Conservation (phyloP, 2,329 filamentous ascomycete genomes). For the Laburnicola sp. region DNA sequence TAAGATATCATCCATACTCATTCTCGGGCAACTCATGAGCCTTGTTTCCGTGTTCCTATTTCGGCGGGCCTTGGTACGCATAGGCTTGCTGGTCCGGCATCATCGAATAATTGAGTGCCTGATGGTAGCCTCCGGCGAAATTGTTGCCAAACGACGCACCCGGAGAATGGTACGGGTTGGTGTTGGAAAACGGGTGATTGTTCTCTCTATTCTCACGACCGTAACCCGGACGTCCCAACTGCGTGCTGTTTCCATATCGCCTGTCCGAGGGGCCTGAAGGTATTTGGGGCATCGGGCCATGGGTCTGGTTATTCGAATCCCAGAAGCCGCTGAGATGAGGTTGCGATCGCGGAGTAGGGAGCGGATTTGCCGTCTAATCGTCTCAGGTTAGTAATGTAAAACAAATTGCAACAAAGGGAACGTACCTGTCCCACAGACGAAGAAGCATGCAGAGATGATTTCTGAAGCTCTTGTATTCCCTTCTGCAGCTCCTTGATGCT, state of each 20-base stretch:
- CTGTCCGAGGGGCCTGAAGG: constrained; percentile 1
- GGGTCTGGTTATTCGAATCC: constrained; percentile 13
- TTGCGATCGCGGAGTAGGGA: constrained; percentile 30
- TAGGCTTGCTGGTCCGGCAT: constrained; percentile 24
- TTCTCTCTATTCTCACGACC: constrained; percentile 30
- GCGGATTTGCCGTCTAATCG: constrained; percentile 4
- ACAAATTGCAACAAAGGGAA: not conserved
- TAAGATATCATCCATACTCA: not conserved
- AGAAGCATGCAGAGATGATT: constrained; percentile 15
- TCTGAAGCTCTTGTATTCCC: constrained; percentile 28
- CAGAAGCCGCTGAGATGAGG: constrained; percentile 26
- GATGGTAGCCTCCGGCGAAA: constrained; percentile 24
- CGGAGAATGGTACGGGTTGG: constrained; percentile 16
- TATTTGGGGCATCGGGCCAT: constrained; percentile 17
- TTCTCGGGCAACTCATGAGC: no score
- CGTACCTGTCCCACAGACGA: constrained; percentile 8
- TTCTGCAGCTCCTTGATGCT: constrained; percentile 34
- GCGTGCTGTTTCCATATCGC: constrained; percentile 15
- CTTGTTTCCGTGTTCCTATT: constrained; percentile 8
- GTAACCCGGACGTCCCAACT: constrained; percentile 14
- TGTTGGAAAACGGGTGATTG: constrained; percentile 1
- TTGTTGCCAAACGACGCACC: constrained; percentile 20
- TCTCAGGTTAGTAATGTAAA: not conserved
- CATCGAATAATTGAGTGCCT: constrained; percentile 17
- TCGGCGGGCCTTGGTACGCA: constrained; percentile 17